These are phyloP conservation scores for Rhododendron kiyosumense DNA, from an alignment of 148 eudicot species.

Conservation along the genomic window DNA sequence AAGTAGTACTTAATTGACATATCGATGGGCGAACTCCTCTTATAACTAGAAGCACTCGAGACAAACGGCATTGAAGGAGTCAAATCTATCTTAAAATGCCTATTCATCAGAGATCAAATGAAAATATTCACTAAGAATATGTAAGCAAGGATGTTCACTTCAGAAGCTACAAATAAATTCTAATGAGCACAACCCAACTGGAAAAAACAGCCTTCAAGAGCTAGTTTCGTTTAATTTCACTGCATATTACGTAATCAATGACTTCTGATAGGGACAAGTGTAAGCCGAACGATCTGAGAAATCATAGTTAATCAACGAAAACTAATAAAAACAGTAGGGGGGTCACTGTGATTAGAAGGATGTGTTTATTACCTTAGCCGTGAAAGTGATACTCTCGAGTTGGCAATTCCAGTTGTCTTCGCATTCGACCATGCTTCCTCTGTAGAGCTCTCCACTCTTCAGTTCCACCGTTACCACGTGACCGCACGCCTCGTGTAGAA, in stretches of 20 bases:
- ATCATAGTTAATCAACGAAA: no score
- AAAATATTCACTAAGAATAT: background rate
- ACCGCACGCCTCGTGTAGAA: constrained; percentile 75
- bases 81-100: background rate
- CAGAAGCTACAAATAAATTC: no score
- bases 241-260: no score
- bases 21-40: background rate
- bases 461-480: constrained; percentile 83
- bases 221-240: background rate
- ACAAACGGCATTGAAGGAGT: background rate
- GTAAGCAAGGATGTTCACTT: no score
- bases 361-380: constrained; percentile 56
- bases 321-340: no score
- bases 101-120: background rate
- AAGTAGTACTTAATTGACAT: background rate
- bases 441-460: constrained; percentile 86
- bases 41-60: background rate
- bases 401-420: constrained; percentile 98
- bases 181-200: background rate
- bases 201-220: background rate
- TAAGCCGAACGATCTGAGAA: background rate
- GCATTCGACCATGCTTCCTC: constrained; percentile 86
- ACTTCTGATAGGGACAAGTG: background rate
- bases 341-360: no score
- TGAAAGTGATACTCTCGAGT: constrained; percentile 83